Evolutionary conservation across 352 stramenopile species (phyloP).

Genomic region (Phytopythium vexans): DNA sequence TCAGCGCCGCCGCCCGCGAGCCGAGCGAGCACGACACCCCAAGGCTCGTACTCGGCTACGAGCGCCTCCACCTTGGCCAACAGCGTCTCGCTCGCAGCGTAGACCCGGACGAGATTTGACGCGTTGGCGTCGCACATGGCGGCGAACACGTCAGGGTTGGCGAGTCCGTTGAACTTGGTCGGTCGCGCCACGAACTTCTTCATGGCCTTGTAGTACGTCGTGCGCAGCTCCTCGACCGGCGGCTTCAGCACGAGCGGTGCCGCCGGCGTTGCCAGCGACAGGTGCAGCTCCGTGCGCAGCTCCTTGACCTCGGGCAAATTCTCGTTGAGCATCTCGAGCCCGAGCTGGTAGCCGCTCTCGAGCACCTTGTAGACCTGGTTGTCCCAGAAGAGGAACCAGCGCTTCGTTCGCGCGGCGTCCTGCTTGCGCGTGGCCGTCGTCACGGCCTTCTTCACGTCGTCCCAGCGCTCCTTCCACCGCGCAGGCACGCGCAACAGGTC

Average conservation of each 20-base stretch:
- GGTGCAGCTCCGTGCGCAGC: slow-evolving; percentile 73
- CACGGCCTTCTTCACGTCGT: slow-evolving; percentile 78
- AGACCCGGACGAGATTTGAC: slow-evolving; percentile 84
- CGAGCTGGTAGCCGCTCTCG: slow-evolving; percentile 92
- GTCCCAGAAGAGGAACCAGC: slow-evolving; percentile 94
- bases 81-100: slow-evolving; percentile 89
- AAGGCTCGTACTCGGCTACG: slow-evolving; percentile 79
- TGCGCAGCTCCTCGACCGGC: slow-evolving; percentile 89
- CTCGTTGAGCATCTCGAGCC: slow-evolving; percentile 93
- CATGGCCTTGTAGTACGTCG: slow-evolving; percentile 94
- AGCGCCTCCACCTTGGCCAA: slow-evolving; percentile 81
- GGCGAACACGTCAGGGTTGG: slow-evolving; percentile 80
- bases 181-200: slow-evolving; percentile 94
- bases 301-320: slow-evolving; percentile 90
- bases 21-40: slow-evolving; percentile 51
- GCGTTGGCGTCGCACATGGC: slow-evolving; percentile 90
- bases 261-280: slow-evolving; percentile 24
- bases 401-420: slow-evolving; percentile 68
- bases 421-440: slow-evolving; percentile 77
- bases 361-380: slow-evolving; percentile 95
- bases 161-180: slow-evolving; percentile 87
- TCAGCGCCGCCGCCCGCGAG: slow-evolving; percentile 34
- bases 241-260: slow-evolving; percentile 84
- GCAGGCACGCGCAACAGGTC: slow-evolving; percentile 84
- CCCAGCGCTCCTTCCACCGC: slow-evolving; percentile 88